Base-by-base conservation (phyloP, 2,329 filamentous ascomycete genomes). In the Sporothrix euskadiensis region DNA sequence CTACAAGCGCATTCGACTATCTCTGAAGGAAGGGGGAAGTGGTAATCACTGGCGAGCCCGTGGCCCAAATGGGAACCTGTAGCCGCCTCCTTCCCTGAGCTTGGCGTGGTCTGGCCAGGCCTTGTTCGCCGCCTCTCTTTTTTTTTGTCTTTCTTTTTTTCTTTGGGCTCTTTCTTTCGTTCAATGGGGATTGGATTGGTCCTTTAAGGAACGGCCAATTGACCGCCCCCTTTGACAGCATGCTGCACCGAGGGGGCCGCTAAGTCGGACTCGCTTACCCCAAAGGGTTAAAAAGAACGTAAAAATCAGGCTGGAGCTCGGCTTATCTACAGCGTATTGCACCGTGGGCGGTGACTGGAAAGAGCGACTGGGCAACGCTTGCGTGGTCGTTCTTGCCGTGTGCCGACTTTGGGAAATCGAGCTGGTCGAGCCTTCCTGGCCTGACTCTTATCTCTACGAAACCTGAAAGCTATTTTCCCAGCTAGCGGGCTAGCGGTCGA, bases 251-350 rank as follows among this genome's bases (percentile, higher is more conserved):
- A 69, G 66, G 47, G 66, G 44, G 49, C 49, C 47, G 71, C 47
- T 44, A 35, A 9, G 22, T 16, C 68, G 72, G 68, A 35, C 59
- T 41, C 30, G 68, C 57, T 73, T 73, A 35, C 72, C 65, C 49
- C n/a, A 73, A 59, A 49, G 41, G 69, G 72, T 56, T 71, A 73
- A 71, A 57, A 59, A 57, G 68, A 71, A 59, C 72, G 49, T 22
- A 63, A 22, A 26, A 52, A 35, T 26, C 26, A 41, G 32, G 47
- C 30, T n/a, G 66, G 66, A 54, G 66, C 30, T 35, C 30, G 66
- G 44, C 66, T 69, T 69, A 69, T 69, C 66, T 63, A 10, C 39
- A 22, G n/a, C 12, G 10, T 6, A 65, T 65, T 44, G 41, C 61
- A 65, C 39, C 39, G 61, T 44, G 14, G 61, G 39, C 39, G n/a